Conservation (phyloP, 164 flowering plant species). For the Nymphaea thermarum region DNA sequence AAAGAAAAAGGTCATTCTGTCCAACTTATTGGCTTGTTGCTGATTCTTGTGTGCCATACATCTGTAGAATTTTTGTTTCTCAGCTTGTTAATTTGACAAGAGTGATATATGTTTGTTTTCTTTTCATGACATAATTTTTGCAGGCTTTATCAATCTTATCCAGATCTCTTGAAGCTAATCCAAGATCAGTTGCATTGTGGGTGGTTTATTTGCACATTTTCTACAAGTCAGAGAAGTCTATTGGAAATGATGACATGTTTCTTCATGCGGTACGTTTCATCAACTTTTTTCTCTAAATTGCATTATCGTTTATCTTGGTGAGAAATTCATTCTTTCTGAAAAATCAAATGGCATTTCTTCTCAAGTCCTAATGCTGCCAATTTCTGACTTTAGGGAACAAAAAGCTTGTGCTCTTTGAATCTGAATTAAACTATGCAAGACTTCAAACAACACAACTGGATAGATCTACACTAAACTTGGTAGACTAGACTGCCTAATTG, state of each 20-base stretch:
- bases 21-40: neutral
- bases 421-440: too few species aligned
- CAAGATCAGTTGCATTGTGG: conserved; percentile 57
- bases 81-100: neutral
- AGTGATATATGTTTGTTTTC: neutral
- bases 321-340: too few species aligned
- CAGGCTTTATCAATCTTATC: conserved; percentile 64
- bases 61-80: neutral
- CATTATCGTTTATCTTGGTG: too few species aligned
- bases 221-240: conserved; percentile 27
- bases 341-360: too few species aligned
- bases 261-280: conserved; percentile 52
- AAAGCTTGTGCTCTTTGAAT: too few species aligned
- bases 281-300: neutral
- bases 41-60: neutral
- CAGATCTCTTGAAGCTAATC: conserved; percentile 59
- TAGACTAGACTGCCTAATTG: too few species aligned
- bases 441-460: too few species aligned
- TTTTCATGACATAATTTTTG: conserved; percentile 5
- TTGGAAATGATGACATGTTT: conserved; percentile 71
- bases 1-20: conserved; percentile 43
- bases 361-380: too few species aligned
- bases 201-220: conserved; percentile 54
- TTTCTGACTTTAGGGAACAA: too few species aligned
- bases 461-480: too few species aligned